These are phyloP conservation scores for Geotrichum aggregatum DNA, from an alignment of 1,139 yeast species.

Conservation along the genomic window DNA sequence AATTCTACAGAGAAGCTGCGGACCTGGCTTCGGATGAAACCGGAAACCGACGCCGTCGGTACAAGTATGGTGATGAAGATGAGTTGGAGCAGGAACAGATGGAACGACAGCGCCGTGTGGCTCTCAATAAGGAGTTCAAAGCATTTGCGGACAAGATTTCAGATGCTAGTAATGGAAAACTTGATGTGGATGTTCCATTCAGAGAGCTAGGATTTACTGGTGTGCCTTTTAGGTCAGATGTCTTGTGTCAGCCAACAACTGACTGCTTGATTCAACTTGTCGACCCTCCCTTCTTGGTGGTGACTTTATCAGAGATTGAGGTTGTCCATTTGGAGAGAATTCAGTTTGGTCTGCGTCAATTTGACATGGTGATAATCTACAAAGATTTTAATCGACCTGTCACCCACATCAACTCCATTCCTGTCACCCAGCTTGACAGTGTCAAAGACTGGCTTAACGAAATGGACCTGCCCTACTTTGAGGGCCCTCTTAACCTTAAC, in stretches of 20 bases:
- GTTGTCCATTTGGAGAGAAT: conserved; percentile 95
- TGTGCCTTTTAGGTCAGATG: conserved; percentile 93
- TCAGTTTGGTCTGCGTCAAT: conserved; percentile 93
- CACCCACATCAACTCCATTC: conserved; percentile 89
- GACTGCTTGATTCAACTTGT: conserved; percentile 91
- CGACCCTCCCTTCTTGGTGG: conserved; percentile 92
- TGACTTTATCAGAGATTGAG: conserved; percentile 87
- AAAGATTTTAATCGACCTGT: conserved; percentile 86
- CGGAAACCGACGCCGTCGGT: conserved; percentile 83
- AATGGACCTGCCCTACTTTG: conserved; percentile 90
- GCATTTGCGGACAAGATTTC: conserved; percentile 86
- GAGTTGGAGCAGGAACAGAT: conserved; percentile 98
- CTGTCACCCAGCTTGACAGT: conserved; percentile 86
- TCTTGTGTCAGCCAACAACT: conserved; percentile 93
- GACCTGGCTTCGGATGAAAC: conserved; percentile 97
- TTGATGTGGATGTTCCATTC: conserved; percentile 91
- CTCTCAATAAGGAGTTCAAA: conserved; percentile 87
- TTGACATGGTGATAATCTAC: conserved; percentile 90
- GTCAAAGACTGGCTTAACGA: conserved; percentile 95
- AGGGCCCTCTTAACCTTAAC: conserved; percentile 91
- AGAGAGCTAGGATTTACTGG: conserved; percentile 96
- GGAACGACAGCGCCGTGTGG: conserved; percentile 87
- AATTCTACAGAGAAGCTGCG: conserved; percentile 93
- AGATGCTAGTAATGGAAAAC: conserved; percentile 65
- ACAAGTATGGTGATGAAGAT: conserved; percentile 96